Evolutionary conservation across 768 basidiomycete species (phyloP).

Genomic region (Trametes punicea): DNA sequence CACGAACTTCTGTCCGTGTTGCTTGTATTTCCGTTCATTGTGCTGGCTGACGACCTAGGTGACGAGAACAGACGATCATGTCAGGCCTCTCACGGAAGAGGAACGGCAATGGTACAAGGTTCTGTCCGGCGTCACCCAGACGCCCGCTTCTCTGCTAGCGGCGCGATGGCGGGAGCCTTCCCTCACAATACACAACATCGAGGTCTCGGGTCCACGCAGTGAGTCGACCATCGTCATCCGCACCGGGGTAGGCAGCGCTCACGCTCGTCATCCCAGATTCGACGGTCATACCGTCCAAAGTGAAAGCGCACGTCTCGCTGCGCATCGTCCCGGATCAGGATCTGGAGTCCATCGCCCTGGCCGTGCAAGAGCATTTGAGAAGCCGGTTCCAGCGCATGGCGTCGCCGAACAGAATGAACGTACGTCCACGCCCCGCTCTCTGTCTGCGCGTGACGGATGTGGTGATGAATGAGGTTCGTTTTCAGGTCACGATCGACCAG

Average conservation of each 20-base stretch:
- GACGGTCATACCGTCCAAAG: slow-evolving; percentile 84
- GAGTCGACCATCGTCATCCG: slow-evolving; percentile 22
- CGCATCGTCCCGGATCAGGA: slow-evolving; percentile 95
- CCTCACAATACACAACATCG: slow-evolving; percentile 82
- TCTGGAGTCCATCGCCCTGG: slow-evolving; percentile 60
- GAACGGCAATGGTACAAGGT: slow-evolving; percentile 69
- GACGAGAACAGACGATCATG: slow-evolving; percentile 61
- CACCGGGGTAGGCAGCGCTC: not conserved
- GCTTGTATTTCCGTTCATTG: not conserved
- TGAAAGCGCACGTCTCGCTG: slow-evolving; percentile 82
- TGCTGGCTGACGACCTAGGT: not conserved
- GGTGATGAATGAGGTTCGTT: not conserved
- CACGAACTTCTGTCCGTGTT: slow-evolving; percentile 75
- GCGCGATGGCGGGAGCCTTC: slow-evolving; percentile 90
- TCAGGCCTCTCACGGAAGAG: slow-evolving; percentile 61
- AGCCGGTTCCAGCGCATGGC: slow-evolving; percentile 53
- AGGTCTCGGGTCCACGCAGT: slow-evolving; percentile 82
- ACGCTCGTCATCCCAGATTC: slow-evolving; percentile 45
- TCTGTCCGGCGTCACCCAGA: slow-evolving; percentile 65
- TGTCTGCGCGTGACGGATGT: not conserved
- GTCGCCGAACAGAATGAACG: slow-evolving; percentile 73
- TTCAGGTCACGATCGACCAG: slow-evolving; percentile 73
- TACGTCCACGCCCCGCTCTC: slow-evolving; percentile 33
- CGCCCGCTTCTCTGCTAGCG: slow-evolving; percentile 63
- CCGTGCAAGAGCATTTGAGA: slow-evolving; percentile 57